These are phyloP conservation scores for Trypanosomatidae sp. DNA, from an alignment of 208 protist species.

Conservation along the genomic window DNA sequence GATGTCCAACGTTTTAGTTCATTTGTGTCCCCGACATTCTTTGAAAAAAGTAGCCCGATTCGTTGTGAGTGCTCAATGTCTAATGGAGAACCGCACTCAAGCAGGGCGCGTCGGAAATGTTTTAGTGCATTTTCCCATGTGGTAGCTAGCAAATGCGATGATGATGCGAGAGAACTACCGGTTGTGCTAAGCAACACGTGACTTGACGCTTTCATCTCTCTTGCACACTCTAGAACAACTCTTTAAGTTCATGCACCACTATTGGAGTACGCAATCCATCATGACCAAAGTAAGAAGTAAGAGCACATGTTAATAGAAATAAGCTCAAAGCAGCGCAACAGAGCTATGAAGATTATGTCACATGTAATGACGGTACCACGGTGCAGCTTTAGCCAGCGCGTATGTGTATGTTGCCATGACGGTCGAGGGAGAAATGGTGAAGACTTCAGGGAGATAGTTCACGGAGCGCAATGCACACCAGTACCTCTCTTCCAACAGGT, in stretches of 20 bases:
- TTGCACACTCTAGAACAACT: neutral
- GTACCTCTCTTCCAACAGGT: neutral
- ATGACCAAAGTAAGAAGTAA: neutral
- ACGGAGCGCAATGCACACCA: neutral
- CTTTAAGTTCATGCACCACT: neutral
- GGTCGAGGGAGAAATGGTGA: neutral
- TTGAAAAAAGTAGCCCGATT: slow-evolving; percentile 55
- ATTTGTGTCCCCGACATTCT: slow-evolving; percentile 25
- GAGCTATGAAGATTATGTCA: neutral
- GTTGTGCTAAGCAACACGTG: slow-evolving; percentile 16
- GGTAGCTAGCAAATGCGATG: slow-evolving; percentile 31
- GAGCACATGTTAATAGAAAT: neutral
- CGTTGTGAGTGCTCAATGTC: slow-evolving; percentile 63
- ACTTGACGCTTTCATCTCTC: neutral
- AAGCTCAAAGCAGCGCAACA: neutral
- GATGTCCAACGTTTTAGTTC: slow-evolving; percentile 56
- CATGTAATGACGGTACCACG: neutral
- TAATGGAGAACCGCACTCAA: slow-evolving; percentile 61
- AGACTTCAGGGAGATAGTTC: neutral
- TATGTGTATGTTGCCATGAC: neutral
- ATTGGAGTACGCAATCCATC: neutral
- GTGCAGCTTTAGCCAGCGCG: neutral
- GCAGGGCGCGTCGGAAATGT: slow-evolving; percentile 53
- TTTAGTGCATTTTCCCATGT: slow-evolving; percentile 53
- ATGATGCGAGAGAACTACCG: slow-evolving; percentile 13